Conservation (phyloP, 1,284 basidiomycete genomes). For the Ceratobasidium sp. region DNA sequence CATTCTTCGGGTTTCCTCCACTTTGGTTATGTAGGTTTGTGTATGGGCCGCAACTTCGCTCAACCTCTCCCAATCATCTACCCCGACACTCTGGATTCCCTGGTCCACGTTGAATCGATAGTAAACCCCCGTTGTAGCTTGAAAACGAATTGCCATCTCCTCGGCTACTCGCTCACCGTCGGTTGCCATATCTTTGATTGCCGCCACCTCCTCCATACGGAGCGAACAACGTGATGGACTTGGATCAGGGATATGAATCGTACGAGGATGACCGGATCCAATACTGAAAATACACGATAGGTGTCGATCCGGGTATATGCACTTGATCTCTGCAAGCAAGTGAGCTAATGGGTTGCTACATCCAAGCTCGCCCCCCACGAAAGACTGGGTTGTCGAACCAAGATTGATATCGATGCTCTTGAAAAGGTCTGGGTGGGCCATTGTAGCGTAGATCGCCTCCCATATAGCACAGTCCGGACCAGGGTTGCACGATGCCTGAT, state of each 20-base stretch:
- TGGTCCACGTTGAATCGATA: conserved; percentile 24
- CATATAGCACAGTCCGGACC: not conserved
- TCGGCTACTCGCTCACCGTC: conserved; percentile 18
- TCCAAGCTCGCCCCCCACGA: not conserved
- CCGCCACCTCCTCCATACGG: not conserved
- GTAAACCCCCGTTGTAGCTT: not conserved
- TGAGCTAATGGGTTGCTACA: not conserved
- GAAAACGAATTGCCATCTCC: not conserved
- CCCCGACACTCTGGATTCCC: conserved; percentile 4
- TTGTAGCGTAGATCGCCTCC: too few species aligned
- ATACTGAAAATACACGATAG: not conserved
- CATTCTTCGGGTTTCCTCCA: not conserved
- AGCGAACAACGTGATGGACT: not conserved
- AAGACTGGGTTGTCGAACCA: not conserved
- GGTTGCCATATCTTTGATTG: conserved; percentile 6
- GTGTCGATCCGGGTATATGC: not conserved
- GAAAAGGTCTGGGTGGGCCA: not conserved
- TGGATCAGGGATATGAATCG: not conserved
- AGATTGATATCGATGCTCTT: not conserved
- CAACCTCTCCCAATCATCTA: conserved; percentile 4
- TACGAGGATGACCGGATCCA: conserved; percentile 7
- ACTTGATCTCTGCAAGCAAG: not conserved
- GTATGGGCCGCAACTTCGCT: not conserved
- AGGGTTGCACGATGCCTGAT: not conserved
- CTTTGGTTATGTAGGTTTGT: not conserved